Percentiles rank a stretch among this genome's conserved stretches.
phyloP scores from a whole-genome alignment of 768 basidiomycete genomes.

The Boletus vinaceobasis region DNA sequence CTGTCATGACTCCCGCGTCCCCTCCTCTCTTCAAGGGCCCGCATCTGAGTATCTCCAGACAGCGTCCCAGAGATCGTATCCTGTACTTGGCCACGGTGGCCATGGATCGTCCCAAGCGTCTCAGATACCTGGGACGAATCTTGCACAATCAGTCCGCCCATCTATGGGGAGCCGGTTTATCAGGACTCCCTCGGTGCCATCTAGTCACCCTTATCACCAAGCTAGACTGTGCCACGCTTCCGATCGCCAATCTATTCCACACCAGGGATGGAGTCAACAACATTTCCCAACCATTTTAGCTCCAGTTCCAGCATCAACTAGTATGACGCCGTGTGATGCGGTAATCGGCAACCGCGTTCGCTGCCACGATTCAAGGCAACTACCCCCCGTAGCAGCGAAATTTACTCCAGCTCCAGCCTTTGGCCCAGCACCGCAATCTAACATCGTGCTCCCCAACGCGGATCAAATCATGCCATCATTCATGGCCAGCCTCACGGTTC shows the following conservation, averaged over 20 bases:
- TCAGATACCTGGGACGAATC: conserved; percentile 1
- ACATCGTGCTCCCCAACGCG: neutral
- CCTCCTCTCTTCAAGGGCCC: neutral
- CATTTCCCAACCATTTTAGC: neutral
- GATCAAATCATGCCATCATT: conserved; percentile 2
- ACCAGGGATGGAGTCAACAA: conserved; percentile 1
- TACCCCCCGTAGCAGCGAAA: neutral
- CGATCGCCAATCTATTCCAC: conserved; percentile 11
- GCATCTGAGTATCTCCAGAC: neutral
- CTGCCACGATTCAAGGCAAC: neutral
- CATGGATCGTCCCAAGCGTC: neutral
- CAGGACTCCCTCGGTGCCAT: conserved; percentile 1
- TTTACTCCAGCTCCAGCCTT: neutral
- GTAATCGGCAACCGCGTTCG: neutral
- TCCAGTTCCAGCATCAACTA: neutral
- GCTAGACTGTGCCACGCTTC: conserved; percentile 10
- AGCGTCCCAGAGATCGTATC: conserved; percentile 2
- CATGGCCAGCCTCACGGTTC: neutral
- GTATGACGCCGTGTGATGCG: neutral
- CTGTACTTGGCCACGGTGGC: neutral
- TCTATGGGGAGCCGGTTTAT: conserved; percentile 4
- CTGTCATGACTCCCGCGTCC: neutral
- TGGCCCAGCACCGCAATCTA: neutral
- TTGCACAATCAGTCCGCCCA: conserved; percentile 2
- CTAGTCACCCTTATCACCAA: conserved; percentile 14